Base-by-base conservation (phyloP, 495 filamentous ascomycete species). In the Daldinia concentrica region DNA sequence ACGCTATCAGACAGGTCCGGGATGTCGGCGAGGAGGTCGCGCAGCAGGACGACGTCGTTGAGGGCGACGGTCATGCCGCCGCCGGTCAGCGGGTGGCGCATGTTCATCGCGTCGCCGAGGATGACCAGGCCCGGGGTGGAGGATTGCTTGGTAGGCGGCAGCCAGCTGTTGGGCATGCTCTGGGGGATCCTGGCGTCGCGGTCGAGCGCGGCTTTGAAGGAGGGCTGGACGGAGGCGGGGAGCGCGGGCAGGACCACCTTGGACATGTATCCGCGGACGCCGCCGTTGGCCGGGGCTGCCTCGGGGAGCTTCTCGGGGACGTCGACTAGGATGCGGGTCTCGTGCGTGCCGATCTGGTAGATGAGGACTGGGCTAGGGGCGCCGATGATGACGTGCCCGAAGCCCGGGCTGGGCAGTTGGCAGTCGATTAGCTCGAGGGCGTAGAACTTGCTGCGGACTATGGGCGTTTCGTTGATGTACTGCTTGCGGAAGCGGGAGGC, bases 21-120 rank as follows among this genome's bases (percentile, higher is more conserved):
- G 4, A 96, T 84, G 0, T 78, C 74, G 92, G 93, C 58, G 84
- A 84, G 86, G 29, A 97, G 79, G 1, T 89, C 84, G 12, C 87
- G 81, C n/a, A 98, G 83, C 0, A 94, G 79, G 7, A 93, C 86
- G 1, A 90, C 94, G 78, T 98, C 94, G 75, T 92, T 94, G 75
- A 98, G 89, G 3, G 92, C 94, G 0, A 98, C 94, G 0, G 94
- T 97, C 94, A 98, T 98, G 69, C 94, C 94, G 71, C 94, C 94
- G 59, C 94, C 94, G 0, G 94, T 98, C 12, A 98, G 82, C 0
- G 94, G 94, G 82, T 98, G 94, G 4, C 94, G 92, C 94, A 98
- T 98, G 81, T 98, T 98, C 82, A 95, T 89, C 7, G 94, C 94
- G 80, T 98, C 94, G 63, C 94, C 94, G 19, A 97, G 82, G 30